Conservation (phyloP, 2,329 filamentous ascomycete genomes). For the Colletotrichum sp. region DNA sequence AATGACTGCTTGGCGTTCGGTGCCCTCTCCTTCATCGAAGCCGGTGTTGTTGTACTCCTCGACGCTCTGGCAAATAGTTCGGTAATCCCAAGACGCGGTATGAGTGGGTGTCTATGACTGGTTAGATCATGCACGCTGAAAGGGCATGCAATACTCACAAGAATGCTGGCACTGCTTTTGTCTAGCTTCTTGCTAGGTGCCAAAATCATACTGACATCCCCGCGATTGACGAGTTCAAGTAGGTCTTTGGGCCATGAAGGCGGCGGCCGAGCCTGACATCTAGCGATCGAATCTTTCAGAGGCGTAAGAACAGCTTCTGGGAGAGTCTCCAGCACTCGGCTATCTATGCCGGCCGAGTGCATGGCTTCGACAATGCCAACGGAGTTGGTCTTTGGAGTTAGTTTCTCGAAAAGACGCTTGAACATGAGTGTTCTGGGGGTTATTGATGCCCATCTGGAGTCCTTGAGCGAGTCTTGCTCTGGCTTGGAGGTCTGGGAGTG, state of each 20-base stretch:
- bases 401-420: constrained; percentile 66
- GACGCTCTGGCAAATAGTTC: constrained; percentile 73
- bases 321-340: constrained; percentile 76
- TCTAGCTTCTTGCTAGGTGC: constrained; percentile 47
- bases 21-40: constrained; percentile 81
- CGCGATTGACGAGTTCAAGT: constrained; percentile 77
- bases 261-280: constrained; percentile 83
- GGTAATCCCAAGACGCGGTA: constrained; percentile 74
- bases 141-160: constrained; percentile 38
- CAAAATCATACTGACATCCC: constrained; percentile 77
- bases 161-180: constrained; percentile 39
- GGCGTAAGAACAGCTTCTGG: constrained; percentile 84
- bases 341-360: constrained; percentile 70
- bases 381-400: constrained; percentile 56
- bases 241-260: constrained; percentile 75
- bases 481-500: constrained; percentile 39
- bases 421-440: constrained; percentile 75
- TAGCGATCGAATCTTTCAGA: constrained; percentile 82
- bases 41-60: constrained; percentile 65
- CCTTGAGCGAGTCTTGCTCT: constrained; percentile 38
- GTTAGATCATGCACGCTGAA: constrained; percentile 26
- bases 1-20: constrained; percentile 83
- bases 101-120: constrained; percentile 62
- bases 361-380: constrained; percentile 77
- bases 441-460: constrained; percentile 48